Evolutionary conservation across 1,284 basidiomycete species (phyloP).

Genomic region (Fomes fomentarius): DNA sequence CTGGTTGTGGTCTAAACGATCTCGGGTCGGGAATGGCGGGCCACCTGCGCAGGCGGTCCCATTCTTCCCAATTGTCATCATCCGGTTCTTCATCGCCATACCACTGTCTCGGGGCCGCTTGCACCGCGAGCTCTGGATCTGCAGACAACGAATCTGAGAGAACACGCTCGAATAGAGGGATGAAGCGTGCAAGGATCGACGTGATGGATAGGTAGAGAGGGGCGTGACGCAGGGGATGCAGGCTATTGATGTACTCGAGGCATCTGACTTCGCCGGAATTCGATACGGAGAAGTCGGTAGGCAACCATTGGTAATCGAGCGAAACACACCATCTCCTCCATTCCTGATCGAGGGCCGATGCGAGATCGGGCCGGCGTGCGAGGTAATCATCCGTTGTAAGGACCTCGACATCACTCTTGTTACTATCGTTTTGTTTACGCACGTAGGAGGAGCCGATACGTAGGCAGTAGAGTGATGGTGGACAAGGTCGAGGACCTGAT

Average conservation of each 20-base stretch:
- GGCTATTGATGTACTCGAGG: slow-evolving; percentile 12
- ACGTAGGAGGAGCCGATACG: neutral
- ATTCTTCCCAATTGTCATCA: neutral
- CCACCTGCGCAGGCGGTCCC: slow-evolving; percentile 1
- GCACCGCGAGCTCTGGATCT: neutral
- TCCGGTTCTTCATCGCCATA: neutral
- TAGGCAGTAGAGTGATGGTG: slow-evolving; percentile 2
- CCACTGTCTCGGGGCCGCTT: neutral
- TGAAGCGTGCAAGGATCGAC: slow-evolving; percentile 6
- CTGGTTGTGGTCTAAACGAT: slow-evolving; percentile 1
- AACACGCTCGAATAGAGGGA: too few species aligned
- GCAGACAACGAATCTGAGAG: neutral
- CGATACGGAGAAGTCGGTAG: slow-evolving; percentile 12
- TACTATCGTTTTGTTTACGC: neutral
- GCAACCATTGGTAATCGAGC: slow-evolving; percentile 8
- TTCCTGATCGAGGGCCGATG: neutral
- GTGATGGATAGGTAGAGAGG: neutral
- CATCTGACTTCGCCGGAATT: neutral
- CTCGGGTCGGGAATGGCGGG: slow-evolving; percentile 6
- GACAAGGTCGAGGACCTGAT: slow-evolving; percentile 3
- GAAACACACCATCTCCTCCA: neutral
- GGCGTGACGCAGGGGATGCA: slow-evolving; percentile 1
- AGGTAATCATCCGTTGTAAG: neutral
- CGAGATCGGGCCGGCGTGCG: neutral
- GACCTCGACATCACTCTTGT: neutral